A percentile compares a stretch with the other conserved stretches of the same genome.
phyloP scores from a whole-genome alignment of 441 rosid genomes.

The Mallotus japonicus region DNA sequence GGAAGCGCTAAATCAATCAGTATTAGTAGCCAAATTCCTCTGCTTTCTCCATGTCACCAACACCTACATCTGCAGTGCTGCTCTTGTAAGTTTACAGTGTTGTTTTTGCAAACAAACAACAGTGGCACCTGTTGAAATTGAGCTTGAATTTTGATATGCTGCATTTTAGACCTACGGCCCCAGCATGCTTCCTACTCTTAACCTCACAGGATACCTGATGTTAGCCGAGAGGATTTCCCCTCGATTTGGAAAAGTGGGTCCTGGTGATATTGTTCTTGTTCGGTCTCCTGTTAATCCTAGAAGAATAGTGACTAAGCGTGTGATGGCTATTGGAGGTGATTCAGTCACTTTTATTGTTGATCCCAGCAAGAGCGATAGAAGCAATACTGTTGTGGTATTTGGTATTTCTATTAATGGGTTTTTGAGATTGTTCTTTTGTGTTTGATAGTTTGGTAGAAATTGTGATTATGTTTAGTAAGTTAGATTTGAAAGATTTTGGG shows the following conservation, averaged over 20 bases:
- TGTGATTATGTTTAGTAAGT: neutral
- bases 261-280: slow-evolving; percentile 66
- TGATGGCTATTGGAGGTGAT: slow-evolving; percentile 66
- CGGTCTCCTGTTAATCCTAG: slow-evolving; percentile 58
- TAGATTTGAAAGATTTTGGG: neutral
- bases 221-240: slow-evolving; percentile 57
- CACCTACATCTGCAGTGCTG: slow-evolving; percentile 38
- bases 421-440: neutral
- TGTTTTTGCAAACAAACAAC: neutral
- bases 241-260: slow-evolving; percentile 39
- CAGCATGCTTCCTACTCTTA: slow-evolving; percentile 72
- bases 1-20: slow-evolving; percentile 26
- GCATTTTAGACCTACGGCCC: slow-evolving; percentile 53
- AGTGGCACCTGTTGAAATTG: neutral
- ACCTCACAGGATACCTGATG: slow-evolving; percentile 43
- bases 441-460: neutral
- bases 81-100: slow-evolving; percentile 36
- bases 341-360: slow-evolving; percentile 46
- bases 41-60: slow-evolving; percentile 56
- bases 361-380: slow-evolving; percentile 38
- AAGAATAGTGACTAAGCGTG: slow-evolving; percentile 49
- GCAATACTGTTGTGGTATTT: slow-evolving; percentile 50
- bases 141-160: neutral
- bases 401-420: neutral
- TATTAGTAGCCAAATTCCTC: slow-evolving; percentile 29